Percentiles rank a stretch among this genome's conserved stretches.
phyloP scores from a whole-genome alignment of 129 eudicot genomes.

The Tagetes erecta region DNA sequence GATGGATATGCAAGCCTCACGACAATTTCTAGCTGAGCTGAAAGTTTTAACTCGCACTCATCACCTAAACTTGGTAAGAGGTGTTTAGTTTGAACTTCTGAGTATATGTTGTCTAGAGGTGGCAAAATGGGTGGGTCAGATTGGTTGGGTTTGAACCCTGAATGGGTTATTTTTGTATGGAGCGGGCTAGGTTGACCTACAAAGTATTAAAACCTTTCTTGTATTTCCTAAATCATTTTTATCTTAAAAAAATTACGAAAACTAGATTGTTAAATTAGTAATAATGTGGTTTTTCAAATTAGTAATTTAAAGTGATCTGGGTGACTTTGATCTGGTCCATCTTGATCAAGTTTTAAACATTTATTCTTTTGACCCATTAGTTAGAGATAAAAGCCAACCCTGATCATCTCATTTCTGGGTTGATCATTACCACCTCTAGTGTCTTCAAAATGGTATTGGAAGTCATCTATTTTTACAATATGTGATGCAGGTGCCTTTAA shows the following conservation, averaged over 20 bases:
- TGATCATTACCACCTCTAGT: neutral
- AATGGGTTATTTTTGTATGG: neutral
- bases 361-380: no score
- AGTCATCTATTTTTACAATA: conserved; percentile 4
- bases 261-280: no score
- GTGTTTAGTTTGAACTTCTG: neutral
- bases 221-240: no score
- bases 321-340: no score
- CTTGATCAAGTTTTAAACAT: no score
- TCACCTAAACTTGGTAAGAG: conserved; percentile 85
- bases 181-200: conserved; percentile 33
- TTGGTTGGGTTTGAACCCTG: neutral
- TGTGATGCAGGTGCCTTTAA: conserved; percentile 72
- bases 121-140: neutral
- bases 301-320: no score
- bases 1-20: conserved; percentile 81
- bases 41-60: conserved; percentile 85
- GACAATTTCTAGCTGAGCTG: conserved; percentile 78
- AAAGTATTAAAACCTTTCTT: neutral
- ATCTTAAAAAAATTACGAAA: no score
- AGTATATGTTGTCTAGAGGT: neutral
- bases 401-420: neutral
- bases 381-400: no score
- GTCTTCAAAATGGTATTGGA: neutral
- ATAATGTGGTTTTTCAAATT: no score